Base-by-base conservation (phyloP, 345 rosid species). In the Eucalyptus polyanthemos region DNA sequence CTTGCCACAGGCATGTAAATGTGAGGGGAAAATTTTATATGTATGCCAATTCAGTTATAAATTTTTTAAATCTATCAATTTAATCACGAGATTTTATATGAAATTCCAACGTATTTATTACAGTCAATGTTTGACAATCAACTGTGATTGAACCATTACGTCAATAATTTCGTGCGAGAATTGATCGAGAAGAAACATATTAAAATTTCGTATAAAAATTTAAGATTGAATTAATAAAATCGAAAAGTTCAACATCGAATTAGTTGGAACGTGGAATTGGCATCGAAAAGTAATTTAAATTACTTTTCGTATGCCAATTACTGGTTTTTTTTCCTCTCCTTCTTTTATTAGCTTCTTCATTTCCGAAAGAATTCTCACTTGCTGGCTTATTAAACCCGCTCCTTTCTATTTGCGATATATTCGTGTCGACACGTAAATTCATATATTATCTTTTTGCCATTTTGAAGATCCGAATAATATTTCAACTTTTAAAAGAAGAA, bases 141-240 rank as follows among this genome's bases (percentile, higher is more conserved):
- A 0, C 1, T 10, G n/a, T 15, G 7, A 31, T 9, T 8, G 7
- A 7, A 69, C 0, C 1, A 11, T 1, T 24, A 34, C 4, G 0
- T 69, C 14, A 34, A 1, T 34, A 1, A 69, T 69, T 69, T 69
- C 2, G 3, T 16, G 0, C 4, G 7, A 69, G 0, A 34, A 34
- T 69, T 34, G 12, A 34, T 3, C 1, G 3, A 12, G 4, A 76
- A 29, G 17, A 8, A n/a, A 2, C 10, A 7, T 14, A 3, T 37
- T 21, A 4, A 1, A 72, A 21, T 76, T 40, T 37, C 8, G 1
- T 7, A 7, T 4, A 37, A 72, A 72, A 4, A 2, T 6, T 72
- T 10, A 4, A n/a, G 0, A 34, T 5, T 1, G 12, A 69, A 69
- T 69, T 16, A 2, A 34, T 16, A 31, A 34, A 69, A 69, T 69